Percentiles rank a stretch among this genome's conserved stretches.
Evolutionary conservation across 129 eudicot genomes (phyloP).

Genomic region (Gnaphalium uliginosum): DNA sequence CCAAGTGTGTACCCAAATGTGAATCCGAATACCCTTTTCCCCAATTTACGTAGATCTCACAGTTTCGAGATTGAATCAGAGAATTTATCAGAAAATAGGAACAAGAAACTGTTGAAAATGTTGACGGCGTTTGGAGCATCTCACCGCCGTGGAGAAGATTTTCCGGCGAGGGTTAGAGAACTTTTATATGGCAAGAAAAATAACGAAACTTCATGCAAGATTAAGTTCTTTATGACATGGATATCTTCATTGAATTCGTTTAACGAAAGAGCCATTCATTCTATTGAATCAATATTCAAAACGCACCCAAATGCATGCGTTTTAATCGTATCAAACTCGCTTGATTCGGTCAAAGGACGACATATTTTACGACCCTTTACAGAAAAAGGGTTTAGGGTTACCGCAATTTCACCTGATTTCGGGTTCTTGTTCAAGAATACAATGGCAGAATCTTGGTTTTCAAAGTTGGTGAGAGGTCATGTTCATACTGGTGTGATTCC

Average conservation of each 20-base stretch:
- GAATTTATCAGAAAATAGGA: slow-evolving; percentile 3
- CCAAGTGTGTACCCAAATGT: slow-evolving; percentile 27
- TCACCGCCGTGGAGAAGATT: slow-evolving; percentile 27
- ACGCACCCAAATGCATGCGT: slow-evolving; percentile 78
- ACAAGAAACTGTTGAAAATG: slow-evolving; percentile 33
- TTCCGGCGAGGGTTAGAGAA: slow-evolving; percentile 49
- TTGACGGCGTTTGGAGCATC: slow-evolving; percentile 13
- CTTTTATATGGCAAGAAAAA: slow-evolving; percentile 18
- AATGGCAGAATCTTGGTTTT: slow-evolving; percentile 63
- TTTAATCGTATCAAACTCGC: slow-evolving; percentile 62
- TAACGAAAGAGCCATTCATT: slow-evolving; percentile 53
- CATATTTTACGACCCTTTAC: slow-evolving; percentile 56
- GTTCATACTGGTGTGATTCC: slow-evolving; percentile 63
- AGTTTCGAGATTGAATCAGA: slow-evolving; percentile 39
- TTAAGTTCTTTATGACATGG: slow-evolving; percentile 95
- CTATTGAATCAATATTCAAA: slow-evolving; percentile 67
- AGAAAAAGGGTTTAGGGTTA: slow-evolving; percentile 52
- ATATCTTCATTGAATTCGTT: slow-evolving; percentile 70
- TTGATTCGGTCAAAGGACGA: slow-evolving; percentile 65
- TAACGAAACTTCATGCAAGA: slow-evolving; percentile 44
- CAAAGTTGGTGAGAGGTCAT: slow-evolving; percentile 50
- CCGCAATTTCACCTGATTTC: slow-evolving; percentile 71
- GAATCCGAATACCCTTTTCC: slow-evolving; percentile 35
- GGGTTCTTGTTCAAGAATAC: slow-evolving; percentile 66
- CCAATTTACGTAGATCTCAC: slow-evolving; percentile 37